Conservation (phyloP, 179 eudicot species). For the Sideroxylon spinosum region DNA sequence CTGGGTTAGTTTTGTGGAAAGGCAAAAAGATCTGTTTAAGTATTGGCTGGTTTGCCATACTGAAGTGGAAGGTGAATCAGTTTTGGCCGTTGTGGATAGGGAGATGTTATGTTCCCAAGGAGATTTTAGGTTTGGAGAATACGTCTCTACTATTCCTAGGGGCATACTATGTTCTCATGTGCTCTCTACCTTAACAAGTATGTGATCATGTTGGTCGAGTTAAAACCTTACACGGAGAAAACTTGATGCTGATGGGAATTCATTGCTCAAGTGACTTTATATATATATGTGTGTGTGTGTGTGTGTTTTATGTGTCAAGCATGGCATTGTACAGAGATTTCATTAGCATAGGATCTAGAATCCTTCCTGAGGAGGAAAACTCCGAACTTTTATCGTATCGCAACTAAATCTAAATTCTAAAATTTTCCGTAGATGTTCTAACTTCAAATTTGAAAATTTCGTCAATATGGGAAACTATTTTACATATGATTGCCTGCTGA, state of each 20-base stretch:
- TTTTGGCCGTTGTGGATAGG: too few relatives aligned
- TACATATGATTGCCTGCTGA: not conserved
- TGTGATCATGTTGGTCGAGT: not conserved
- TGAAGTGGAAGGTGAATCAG: not conserved
- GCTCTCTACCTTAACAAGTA: not conserved
- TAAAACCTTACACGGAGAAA: not conserved
- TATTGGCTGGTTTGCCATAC: not conserved
- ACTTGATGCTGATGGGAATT: not conserved
- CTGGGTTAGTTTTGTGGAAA: not conserved
- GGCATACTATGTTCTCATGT: not conserved
- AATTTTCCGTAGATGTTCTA: too few relatives aligned
- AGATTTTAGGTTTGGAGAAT: too few relatives aligned
- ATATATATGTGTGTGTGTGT: too few relatives aligned
- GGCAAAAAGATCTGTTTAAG: not conserved
- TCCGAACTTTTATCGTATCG: too few relatives aligned
- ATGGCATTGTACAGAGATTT: not conserved
- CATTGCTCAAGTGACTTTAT: not conserved
- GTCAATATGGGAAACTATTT: not conserved
- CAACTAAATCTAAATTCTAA: too few relatives aligned
- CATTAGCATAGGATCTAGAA: too few relatives aligned
- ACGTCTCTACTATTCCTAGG: not conserved
- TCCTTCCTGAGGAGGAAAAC: too few relatives aligned
- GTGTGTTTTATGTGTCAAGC: not conserved
- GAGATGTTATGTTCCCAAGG: too few relatives aligned
- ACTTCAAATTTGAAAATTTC: not conserved